phyloP scores from a whole-genome alignment of 768 basidiomycete species.

The Serendipita indica region DNA sequence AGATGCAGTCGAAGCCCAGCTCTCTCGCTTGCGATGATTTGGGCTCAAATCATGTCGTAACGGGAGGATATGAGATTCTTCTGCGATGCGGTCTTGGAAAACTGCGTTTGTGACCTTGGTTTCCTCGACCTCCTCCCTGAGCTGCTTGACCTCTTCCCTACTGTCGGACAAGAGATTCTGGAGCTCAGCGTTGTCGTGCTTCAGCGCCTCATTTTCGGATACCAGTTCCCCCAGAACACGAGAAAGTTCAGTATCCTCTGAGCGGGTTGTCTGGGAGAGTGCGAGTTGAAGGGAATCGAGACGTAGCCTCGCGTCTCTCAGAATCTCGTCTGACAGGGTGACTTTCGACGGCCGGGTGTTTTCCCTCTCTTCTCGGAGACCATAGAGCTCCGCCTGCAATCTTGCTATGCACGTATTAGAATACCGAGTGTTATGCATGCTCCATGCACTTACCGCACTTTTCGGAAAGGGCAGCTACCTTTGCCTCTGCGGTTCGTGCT shows the following conservation, averaged over 20 bases:
- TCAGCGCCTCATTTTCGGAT: slow-evolving; percentile 67
- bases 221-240: slow-evolving; percentile 72
- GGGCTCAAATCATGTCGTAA: not conserved
- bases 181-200: slow-evolving; percentile 68
- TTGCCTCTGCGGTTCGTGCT: slow-evolving; percentile 51
- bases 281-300: slow-evolving; percentile 45
- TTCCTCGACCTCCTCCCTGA: slow-evolving; percentile 68
- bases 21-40: not conserved
- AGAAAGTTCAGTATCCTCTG: slow-evolving; percentile 33
- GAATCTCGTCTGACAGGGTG: slow-evolving; percentile 50
- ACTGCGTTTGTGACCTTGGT: slow-evolving; percentile 32
- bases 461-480: slow-evolving; percentile 47
- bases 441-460: slow-evolving; percentile 38
- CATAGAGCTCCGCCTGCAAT: slow-evolving; percentile 49
- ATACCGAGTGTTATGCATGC: not conserved
- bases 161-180: slow-evolving; percentile 58
- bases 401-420: slow-evolving; percentile 34
- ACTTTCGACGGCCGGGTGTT: slow-evolving; percentile 42
- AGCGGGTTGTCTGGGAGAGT: slow-evolving; percentile 26
- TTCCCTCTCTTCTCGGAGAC: slow-evolving; percentile 49
- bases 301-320: slow-evolving; percentile 49
- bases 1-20: not conserved
- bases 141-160: slow-evolving; percentile 53
- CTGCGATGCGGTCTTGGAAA: not conserved
- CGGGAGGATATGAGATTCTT: not conserved